phyloP scores from a whole-genome alignment of 805 yeast genomes.

The Lipomyces sp. region DNA sequence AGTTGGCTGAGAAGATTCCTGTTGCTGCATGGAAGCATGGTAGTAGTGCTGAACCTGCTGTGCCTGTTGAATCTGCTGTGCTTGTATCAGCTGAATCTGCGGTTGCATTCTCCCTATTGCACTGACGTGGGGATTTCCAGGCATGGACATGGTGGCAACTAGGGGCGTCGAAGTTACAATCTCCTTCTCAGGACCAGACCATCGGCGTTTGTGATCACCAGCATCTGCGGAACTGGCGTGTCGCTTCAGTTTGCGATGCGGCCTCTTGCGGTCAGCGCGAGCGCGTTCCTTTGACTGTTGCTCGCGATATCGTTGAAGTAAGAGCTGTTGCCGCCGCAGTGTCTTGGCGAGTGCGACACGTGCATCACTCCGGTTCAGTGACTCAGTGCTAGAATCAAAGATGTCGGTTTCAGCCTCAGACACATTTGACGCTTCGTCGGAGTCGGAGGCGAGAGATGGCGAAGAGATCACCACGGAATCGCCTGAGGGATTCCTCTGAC shows the following conservation, averaged over 20 bases:
- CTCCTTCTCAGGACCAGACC: too few relatives aligned
- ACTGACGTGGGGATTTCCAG: too few relatives aligned
- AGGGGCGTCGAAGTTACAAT: too few relatives aligned
- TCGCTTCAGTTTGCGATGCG: conserved; percentile 7
- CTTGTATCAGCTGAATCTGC: too few relatives aligned
- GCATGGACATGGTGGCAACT: conserved; percentile 7
- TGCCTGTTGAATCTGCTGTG: too few relatives aligned
- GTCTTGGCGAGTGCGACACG: conserved; percentile 24
- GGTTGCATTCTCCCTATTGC: too few relatives aligned
- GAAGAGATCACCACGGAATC: not conserved
- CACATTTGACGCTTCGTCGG: not conserved
- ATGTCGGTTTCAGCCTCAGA: conserved; percentile 29
- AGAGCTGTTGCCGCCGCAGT: conserved; percentile 14
- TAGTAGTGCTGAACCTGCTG: too few relatives aligned
- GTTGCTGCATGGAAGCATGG: too few relatives aligned
- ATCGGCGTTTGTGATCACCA: too few relatives aligned
- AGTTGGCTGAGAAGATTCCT: too few relatives aligned
- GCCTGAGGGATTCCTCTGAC: not conserved
- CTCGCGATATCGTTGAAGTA: conserved; percentile 9
- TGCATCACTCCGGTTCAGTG: conserved; percentile 12
- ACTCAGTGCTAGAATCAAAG: conserved; percentile 6
- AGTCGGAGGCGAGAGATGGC: not conserved
- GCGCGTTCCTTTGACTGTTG: not conserved
- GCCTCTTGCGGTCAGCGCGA: not conserved
- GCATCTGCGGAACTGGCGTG: conserved; percentile 12